Percentiles rank a stretch among this genome's conserved stretches.
Conservation (phyloP, 2,329 filamentous ascomycete genomes). For the Paecilomyces variotii region DNA sequence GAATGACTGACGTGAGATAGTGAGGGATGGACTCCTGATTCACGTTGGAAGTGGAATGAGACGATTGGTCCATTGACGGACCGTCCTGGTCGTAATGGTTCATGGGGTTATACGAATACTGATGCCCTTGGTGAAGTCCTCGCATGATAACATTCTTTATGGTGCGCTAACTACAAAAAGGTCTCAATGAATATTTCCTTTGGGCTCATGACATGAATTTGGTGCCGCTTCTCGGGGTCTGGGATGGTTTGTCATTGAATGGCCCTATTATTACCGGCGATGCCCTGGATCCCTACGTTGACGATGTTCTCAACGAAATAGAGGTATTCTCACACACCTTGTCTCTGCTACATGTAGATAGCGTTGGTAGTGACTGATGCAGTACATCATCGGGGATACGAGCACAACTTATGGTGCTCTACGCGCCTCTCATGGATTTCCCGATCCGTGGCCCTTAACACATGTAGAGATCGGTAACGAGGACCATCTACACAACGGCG, state of each 20-base stretch:
- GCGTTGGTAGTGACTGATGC: slow-evolving; percentile 8
- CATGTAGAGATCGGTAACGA: slow-evolving; percentile 64
- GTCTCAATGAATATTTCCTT: slow-evolving; percentile 24
- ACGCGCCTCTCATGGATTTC: slow-evolving; percentile 53
- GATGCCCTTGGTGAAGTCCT: slow-evolving; percentile 28
- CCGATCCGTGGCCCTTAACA: slow-evolving; percentile 52
- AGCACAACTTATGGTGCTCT: slow-evolving; percentile 32
- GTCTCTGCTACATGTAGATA: slow-evolving; percentile 11
- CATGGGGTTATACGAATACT: slow-evolving; percentile 35
- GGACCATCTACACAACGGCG: slow-evolving; percentile 51
- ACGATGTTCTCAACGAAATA: slow-evolving; percentile 27
- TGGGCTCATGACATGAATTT: slow-evolving; percentile 2
- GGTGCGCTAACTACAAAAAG: slow-evolving; percentile 14
- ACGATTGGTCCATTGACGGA: slow-evolving; percentile 43
- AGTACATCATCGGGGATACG: slow-evolving; percentile 13
- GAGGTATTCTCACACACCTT: slow-evolving; percentile 7
- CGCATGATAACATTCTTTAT: slow-evolving; percentile 12
- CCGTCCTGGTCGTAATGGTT: slow-evolving; percentile 38
- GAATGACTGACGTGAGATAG: neutral
- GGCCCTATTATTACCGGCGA: slow-evolving; percentile 25
- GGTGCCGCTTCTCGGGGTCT: slow-evolving; percentile 32
- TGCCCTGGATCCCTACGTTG: slow-evolving; percentile 25
- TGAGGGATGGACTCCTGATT: slow-evolving; percentile 30
- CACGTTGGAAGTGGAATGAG: slow-evolving; percentile 45
- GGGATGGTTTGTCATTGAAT: slow-evolving; percentile 37